These are phyloP conservation scores for Rhytidhysteron rufulum DNA, from an alignment of 2,329 filamentous ascomycete species.

Conservation along the genomic window DNA sequence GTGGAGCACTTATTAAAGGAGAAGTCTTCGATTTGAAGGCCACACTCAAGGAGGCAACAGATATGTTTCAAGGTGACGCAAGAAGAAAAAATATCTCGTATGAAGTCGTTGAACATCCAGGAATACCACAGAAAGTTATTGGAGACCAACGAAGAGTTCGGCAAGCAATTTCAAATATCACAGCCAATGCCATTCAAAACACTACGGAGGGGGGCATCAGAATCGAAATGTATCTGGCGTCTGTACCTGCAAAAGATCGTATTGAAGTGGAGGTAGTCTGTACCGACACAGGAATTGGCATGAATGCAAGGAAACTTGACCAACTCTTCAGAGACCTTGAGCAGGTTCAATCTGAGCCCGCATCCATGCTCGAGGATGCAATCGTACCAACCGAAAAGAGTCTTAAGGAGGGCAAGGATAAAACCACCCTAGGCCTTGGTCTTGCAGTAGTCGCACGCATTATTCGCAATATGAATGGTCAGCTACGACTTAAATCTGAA, in stretches of 20 bases:
- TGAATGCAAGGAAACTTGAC: slow-evolving; percentile 55
- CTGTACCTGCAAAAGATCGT: slow-evolving; percentile 37
- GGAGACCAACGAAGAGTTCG: slow-evolving; percentile 79
- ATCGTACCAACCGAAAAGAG: slow-evolving; percentile 26
- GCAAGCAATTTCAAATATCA: slow-evolving; percentile 78
- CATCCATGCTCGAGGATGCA: slow-evolving; percentile 25
- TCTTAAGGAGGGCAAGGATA: slow-evolving; percentile 24
- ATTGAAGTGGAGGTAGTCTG: slow-evolving; percentile 70
- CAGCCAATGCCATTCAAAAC: slow-evolving; percentile 79
- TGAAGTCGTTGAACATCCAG: slow-evolving; percentile 62
- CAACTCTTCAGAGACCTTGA: slow-evolving; percentile 58
- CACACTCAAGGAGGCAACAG: slow-evolving; percentile 73
- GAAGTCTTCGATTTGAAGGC: slow-evolving; percentile 70
- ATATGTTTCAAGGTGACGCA: slow-evolving; percentile 70
- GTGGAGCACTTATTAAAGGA: slow-evolving; percentile 72
- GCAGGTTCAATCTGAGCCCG: slow-evolving; percentile 54
- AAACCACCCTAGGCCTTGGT: slow-evolving; percentile 67
- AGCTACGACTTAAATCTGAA: slow-evolving; percentile 79
- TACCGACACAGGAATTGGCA: slow-evolving; percentile 69
- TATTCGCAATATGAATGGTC: slow-evolving; percentile 86
- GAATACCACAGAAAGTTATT: slow-evolving; percentile 66
- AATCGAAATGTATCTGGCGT: slow-evolving; percentile 64
- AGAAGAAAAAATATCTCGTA: slow-evolving; percentile 72
- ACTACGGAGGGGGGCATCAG: slow-evolving; percentile 65
- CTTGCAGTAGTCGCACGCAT: slow-evolving; percentile 85